phyloP scores from a whole-genome alignment of 768 basidiomycete species.

The Auriculariales sp. region DNA sequence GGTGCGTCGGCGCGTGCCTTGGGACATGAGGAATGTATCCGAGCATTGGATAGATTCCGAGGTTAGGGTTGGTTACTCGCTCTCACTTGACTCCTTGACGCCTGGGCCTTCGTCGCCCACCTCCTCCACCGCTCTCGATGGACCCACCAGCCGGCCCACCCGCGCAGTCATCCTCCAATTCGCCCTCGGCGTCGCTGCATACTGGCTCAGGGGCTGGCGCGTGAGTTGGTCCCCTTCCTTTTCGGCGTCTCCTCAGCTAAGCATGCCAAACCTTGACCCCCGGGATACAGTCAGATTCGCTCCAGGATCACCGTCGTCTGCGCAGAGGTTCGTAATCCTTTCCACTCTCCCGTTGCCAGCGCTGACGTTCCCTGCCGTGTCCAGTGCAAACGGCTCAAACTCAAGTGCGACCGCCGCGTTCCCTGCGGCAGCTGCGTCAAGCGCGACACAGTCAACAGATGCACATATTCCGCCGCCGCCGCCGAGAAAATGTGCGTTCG shows the following conservation, averaged over 20 bases:
- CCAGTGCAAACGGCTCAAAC: conserved; percentile 77
- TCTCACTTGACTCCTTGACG: no score
- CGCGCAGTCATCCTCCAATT: no score
- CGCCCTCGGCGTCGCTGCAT: no score
- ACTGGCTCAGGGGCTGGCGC: not conserved
- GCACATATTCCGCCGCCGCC: conserved; percentile 55
- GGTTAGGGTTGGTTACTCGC: no score
- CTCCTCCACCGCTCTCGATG: no score
- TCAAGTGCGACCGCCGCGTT: conserved; percentile 68
- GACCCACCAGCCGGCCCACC: not conserved
- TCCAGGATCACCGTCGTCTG: conserved; percentile 71
- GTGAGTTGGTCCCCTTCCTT: not conserved
- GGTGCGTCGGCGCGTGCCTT: no score
- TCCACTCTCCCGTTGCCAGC: conserved; percentile 3
- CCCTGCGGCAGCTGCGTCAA: conserved; percentile 72
- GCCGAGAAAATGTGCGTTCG: conserved; percentile 76
- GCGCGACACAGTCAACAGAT: conserved; percentile 57
- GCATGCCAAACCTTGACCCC: no score
- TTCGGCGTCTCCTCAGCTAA: not conserved
- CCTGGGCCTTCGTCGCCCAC: not conserved
- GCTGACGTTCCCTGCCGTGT: not conserved
- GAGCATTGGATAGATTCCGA: no score
- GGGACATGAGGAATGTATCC: no score
- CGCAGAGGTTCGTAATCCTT: conserved; percentile 44
- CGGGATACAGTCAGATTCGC: conserved; percentile 41